phyloP scores from a whole-genome alignment of 495 filamentous ascomycete genomes.

The Penicillium salamii region DNA sequence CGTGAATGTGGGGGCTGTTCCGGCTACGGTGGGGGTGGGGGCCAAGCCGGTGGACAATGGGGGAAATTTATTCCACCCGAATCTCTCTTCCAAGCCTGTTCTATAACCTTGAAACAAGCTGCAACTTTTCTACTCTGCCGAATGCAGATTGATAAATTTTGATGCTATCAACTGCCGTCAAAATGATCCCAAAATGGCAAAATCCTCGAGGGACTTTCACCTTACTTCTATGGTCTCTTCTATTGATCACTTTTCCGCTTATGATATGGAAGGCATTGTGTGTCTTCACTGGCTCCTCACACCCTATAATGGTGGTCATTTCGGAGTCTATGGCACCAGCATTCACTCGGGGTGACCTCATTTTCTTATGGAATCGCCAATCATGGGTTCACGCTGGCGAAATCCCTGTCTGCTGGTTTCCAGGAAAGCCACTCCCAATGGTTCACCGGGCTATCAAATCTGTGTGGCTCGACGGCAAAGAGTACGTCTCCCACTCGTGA shows the following conservation, averaged over 20 bases:
- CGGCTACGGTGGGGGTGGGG: too few relatives aligned
- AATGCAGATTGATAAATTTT: too few relatives aligned
- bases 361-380: slow-evolving; percentile 26
- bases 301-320: slow-evolving; percentile 10
- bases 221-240: background rate
- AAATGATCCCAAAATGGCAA: too few relatives aligned
- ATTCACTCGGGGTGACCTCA: slow-evolving; percentile 33
- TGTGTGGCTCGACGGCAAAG: too few relatives aligned
- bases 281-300: background rate
- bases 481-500: background rate
- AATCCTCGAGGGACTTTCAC: too few relatives aligned
- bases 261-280: slow-evolving; percentile 6
- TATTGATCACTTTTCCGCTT: slow-evolving; percentile 1
- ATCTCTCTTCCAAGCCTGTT: too few relatives aligned
- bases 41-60: too few relatives aligned
- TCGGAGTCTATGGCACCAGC: slow-evolving; percentile 30
- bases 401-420: slow-evolving; percentile 34
- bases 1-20: too few relatives aligned
- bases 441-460: slow-evolving; percentile 28
- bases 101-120: too few relatives aligned
- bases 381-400: slow-evolving; percentile 21
- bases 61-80: too few relatives aligned
- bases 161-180: too few relatives aligned
- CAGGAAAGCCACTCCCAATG: slow-evolving; percentile 28
- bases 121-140: too few relatives aligned